phyloP scores from a whole-genome alignment of 768 basidiomycete genomes.

The Daedalea quercina region DNA sequence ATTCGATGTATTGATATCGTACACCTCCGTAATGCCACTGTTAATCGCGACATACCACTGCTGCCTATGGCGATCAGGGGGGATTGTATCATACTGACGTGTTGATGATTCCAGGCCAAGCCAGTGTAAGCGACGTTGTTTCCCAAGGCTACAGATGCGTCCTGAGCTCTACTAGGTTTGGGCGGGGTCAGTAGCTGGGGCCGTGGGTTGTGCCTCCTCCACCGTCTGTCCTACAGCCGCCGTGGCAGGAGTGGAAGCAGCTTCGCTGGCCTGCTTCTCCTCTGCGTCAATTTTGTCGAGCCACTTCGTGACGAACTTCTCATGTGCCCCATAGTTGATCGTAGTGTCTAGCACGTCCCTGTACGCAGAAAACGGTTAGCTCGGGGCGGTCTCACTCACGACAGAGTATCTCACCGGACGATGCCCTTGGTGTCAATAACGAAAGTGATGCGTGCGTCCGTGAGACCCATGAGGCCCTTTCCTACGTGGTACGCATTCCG shows the following conservation, averaged over 20 bases:
- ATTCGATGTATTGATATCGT: not conserved
- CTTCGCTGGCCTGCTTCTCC: conserved; percentile 20
- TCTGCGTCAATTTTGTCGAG: conserved; percentile 46
- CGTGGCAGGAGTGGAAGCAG: conserved; percentile 2
- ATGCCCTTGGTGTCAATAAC: conserved; percentile 68
- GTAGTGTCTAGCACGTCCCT: conserved; percentile 57
- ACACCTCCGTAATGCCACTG: not conserved
- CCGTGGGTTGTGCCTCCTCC: not conserved
- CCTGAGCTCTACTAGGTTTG: conserved; percentile 3
- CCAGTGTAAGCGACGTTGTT: not conserved
- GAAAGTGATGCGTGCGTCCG: conserved; percentile 63
- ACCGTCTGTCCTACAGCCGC: not conserved
- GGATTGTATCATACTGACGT: not conserved
- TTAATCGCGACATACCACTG: not conserved
- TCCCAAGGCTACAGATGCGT: not conserved
- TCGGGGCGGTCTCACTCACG: not conserved
- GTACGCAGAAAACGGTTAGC: not conserved
- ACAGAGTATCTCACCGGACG: conserved; percentile 39
- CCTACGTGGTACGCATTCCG: conserved; percentile 62
- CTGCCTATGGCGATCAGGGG: not conserved
- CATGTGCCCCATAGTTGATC: conserved; percentile 58
- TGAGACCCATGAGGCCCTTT: conserved; percentile 60
- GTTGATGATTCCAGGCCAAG: not conserved
- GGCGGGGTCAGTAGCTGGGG: conserved; percentile 7
- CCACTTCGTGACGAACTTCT: conserved; percentile 66